phyloP scores from a whole-genome alignment of 768 basidiomycete species.

The Russula sp. region DNA sequence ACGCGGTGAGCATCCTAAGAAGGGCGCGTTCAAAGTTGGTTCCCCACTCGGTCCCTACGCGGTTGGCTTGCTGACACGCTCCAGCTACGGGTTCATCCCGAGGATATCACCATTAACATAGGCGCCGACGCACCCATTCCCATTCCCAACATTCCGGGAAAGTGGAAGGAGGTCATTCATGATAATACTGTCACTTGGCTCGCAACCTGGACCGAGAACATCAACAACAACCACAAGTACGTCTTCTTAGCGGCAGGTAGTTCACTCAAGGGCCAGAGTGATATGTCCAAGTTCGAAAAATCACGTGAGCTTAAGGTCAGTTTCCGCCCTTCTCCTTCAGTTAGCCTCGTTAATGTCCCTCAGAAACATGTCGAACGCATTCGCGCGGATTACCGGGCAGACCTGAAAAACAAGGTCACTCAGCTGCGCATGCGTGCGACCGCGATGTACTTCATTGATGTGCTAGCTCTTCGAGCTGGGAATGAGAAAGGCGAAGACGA shows the following conservation, averaged over 20 bases:
- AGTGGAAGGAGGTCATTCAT: constrained; percentile 84
- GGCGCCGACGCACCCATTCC: constrained; percentile 70
- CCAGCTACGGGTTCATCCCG: constrained; percentile 83
- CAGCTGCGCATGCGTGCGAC: constrained; percentile 96
- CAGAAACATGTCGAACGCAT: constrained; percentile 90
- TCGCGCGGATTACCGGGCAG: constrained; percentile 78
- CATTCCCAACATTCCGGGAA: constrained; percentile 84
- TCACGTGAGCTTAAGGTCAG: constrained; percentile 89
- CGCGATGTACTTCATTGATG: constrained; percentile 98
- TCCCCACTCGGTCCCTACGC: neutral
- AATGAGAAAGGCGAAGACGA: constrained; percentile 99
- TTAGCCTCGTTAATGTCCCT: constrained; percentile 2
- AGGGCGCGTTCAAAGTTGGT: constrained; percentile 84
- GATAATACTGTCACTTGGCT: constrained; percentile 99
- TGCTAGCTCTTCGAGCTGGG: constrained; percentile 93
- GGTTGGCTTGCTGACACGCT: constrained; percentile 1
- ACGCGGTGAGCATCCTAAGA: constrained; percentile 97
- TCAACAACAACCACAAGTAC: constrained; percentile 93
- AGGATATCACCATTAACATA: constrained; percentile 95
- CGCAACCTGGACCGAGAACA: constrained; percentile 98
- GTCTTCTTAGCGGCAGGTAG: constrained; percentile 98
- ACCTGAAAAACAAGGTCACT: constrained; percentile 89
- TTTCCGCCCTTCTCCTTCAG: neutral
- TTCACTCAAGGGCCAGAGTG: constrained; percentile 96
- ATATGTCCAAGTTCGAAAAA: constrained; percentile 97